A percentile compares a stretch with the other conserved stretches of the same genome.
Conservation (phyloP, 1,139 yeast species). For the Arxiozyma telluris region DNA sequence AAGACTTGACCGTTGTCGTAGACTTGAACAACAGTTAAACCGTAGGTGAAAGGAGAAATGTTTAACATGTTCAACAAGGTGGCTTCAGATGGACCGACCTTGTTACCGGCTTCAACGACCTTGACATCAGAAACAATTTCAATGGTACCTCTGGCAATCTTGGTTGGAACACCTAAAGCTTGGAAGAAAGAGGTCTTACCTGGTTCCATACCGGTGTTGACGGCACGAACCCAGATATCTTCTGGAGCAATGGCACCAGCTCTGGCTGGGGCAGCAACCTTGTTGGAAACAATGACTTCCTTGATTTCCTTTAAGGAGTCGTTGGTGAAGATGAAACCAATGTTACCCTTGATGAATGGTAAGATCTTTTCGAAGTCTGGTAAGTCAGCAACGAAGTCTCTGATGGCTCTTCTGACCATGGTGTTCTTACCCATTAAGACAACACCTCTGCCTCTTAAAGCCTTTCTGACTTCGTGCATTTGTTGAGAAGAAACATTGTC, state of each 20-base stretch:
- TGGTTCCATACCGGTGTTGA: constrained; percentile 99
- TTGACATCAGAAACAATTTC: constrained; percentile 96
- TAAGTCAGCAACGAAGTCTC: constrained; percentile 87
- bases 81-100: constrained; percentile 99
- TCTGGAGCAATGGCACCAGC: constrained; percentile 99
- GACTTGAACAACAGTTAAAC: constrained; percentile 93
- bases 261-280: constrained; percentile 99
- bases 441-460: constrained; percentile 89
- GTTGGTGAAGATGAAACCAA: constrained; percentile 99
- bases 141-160: constrained; percentile 99
- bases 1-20: constrained; percentile 98
- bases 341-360: constrained; percentile 94
- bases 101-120: constrained; percentile 78
- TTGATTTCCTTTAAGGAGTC: constrained; percentile 84
- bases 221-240: constrained; percentile 96
- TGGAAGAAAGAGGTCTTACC: constrained; percentile 99
- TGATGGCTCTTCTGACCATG: constrained; percentile 99
- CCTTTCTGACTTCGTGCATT: constrained; percentile 98
- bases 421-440: constrained; percentile 99
- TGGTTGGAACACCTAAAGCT: constrained; percentile 99
- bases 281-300: constrained; percentile 79
- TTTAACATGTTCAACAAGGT: constrained; percentile 97
- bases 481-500: constrained; percentile 99
- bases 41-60: constrained; percentile 99
- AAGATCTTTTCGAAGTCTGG: constrained; percentile 94